phyloP scores from a whole-genome alignment of 257 asterid species.

The Marsdenia floribunda region DNA sequence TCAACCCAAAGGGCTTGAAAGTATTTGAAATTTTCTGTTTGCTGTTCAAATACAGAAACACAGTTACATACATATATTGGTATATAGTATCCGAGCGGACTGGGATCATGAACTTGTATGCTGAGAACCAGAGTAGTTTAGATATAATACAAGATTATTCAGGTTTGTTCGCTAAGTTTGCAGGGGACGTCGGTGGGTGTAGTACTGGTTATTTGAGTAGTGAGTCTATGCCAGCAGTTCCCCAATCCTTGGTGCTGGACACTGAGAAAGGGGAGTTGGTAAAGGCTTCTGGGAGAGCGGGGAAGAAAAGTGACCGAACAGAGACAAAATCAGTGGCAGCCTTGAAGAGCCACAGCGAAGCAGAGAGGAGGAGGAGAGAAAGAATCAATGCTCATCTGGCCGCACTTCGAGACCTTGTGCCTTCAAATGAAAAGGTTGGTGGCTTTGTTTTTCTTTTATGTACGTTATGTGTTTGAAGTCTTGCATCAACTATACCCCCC shows the following conservation, averaged over 20 bases:
- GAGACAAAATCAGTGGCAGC: slow-evolving; percentile 57
- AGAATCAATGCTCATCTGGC: slow-evolving; percentile 69
- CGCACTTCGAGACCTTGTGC: slow-evolving; percentile 65
- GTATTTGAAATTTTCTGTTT: neutral
- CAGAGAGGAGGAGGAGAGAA: slow-evolving; percentile 85
- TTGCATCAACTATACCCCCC: neutral
- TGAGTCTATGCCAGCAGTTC: slow-evolving; percentile 24
- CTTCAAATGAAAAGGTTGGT: slow-evolving; percentile 66
- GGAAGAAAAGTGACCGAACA: slow-evolving; percentile 36
- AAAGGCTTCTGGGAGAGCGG: slow-evolving; percentile 38
- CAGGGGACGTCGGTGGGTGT: slow-evolving; percentile 16
- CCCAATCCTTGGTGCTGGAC: slow-evolving; percentile 45
- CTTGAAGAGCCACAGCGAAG: slow-evolving; percentile 84
- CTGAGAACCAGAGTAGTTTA: slow-evolving; percentile 20
- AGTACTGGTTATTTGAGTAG: slow-evolving; percentile 23
- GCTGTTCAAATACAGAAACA: neutral
- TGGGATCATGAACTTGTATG: slow-evolving; percentile 26
- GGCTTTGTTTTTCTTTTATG: neutral
- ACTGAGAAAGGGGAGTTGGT: slow-evolving; percentile 50
- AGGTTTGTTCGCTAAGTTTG: slow-evolving; percentile 24
- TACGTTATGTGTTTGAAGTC: neutral
- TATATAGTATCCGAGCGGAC: neutral
- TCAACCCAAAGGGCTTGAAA: neutral
- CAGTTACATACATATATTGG: neutral
- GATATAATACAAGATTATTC: slow-evolving; percentile 18